Evolutionary conservation across 2,329 filamentous ascomycete species (phyloP).

Genomic region (Raffaelea ambrosiae): DNA sequence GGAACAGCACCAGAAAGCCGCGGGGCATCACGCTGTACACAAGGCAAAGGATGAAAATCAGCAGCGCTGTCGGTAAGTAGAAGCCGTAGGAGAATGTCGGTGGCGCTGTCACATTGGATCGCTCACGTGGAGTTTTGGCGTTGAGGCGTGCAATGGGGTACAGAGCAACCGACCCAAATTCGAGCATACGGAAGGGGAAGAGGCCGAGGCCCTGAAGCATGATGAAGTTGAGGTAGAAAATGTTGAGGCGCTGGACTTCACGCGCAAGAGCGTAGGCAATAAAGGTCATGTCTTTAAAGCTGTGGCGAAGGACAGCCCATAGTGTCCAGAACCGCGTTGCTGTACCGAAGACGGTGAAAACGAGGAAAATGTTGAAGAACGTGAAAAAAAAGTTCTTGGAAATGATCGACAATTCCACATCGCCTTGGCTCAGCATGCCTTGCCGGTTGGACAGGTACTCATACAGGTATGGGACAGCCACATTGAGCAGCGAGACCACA

Average conservation of each 20-base stretch:
- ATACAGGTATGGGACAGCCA: conserved; percentile 88
- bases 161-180: conserved; percentile 76
- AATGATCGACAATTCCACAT: conserved; percentile 88
- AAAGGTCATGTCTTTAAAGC: conserved; percentile 68
- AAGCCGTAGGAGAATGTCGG: conserved; percentile 93
- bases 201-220: conserved; percentile 89
- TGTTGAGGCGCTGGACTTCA: conserved; percentile 64
- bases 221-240: conserved; percentile 91
- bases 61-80: conserved; percentile 82
- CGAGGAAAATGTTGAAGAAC: conserved; percentile 97
- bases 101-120: conserved; percentile 70
- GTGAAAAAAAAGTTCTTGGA: conserved; percentile 99
- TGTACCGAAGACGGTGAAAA: conserved; percentile 83
- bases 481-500: conserved; percentile 76
- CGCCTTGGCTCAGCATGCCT: conserved; percentile 90
- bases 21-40: conserved; percentile 83
- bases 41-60: conserved; percentile 90
- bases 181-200: conserved; percentile 83
- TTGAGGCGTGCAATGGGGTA: conserved; percentile 73
- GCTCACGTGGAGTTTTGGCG: conserved; percentile 84
- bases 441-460: conserved; percentile 86
- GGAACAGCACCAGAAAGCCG: conserved; percentile 72
- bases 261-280: conserved; percentile 68
- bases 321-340: conserved; percentile 64
- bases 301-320: conserved; percentile 55